phyloP scores from a whole-genome alignment of 495 filamentous ascomycete species.

The Podospora pseudocomata region DNA sequence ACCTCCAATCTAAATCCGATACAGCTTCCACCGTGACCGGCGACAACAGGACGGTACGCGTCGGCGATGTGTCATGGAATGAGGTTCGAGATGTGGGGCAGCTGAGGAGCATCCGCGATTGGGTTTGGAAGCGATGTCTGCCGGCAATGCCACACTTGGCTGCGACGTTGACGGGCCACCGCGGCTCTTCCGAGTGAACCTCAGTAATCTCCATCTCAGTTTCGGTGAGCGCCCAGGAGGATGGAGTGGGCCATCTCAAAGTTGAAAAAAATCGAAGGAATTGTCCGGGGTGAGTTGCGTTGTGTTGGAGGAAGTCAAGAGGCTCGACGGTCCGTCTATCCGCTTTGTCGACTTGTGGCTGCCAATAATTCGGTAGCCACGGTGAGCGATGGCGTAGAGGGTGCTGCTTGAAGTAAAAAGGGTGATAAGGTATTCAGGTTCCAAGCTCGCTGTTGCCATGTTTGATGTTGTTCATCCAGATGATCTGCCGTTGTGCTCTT shows the following conservation, averaged over 20 bases:
- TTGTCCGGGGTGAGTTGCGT: too few relatives aligned
- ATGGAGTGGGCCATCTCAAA: not conserved
- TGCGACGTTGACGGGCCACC: not conserved
- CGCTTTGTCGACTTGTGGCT: not conserved
- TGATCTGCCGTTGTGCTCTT: too few relatives aligned
- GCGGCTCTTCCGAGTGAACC: not conserved
- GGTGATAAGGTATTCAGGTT: too few relatives aligned
- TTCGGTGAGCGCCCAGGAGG: not conserved
- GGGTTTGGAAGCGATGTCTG: not conserved
- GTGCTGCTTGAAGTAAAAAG: not conserved
- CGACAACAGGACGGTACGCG: not conserved
- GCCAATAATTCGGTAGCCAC: not conserved
- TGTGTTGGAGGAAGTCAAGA: too few relatives aligned
- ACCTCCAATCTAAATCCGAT: not conserved
- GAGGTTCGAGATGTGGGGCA: not conserved
- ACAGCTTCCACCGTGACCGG: not conserved
- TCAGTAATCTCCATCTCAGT: not conserved
- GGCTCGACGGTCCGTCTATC: not conserved
- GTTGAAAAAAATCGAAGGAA: too few relatives aligned
- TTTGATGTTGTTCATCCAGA: too few relatives aligned
- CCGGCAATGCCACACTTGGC: constrained; percentile 1
- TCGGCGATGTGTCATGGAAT: not conserved
- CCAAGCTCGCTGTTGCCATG: too few relatives aligned
- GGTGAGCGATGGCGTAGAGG: not conserved
- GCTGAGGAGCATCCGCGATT: not conserved